A percentile compares a stretch with the other conserved stretches of the same genome.
Evolutionary conservation across 306 rosid species (phyloP).

Genomic region (Lathyrus aphaca): DNA sequence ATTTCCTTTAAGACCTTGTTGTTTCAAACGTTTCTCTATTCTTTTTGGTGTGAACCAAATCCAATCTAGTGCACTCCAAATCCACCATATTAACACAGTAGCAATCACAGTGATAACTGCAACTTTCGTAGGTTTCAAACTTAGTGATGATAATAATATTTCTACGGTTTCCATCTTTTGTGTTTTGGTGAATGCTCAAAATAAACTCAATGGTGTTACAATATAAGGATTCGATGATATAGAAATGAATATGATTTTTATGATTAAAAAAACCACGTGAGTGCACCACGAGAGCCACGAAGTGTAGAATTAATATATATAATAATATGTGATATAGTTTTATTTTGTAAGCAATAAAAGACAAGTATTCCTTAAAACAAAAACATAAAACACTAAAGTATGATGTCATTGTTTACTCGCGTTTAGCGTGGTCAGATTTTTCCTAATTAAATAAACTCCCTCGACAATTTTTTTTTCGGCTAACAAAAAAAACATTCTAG

Average conservation of each 20-base stretch:
- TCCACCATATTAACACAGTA: constrained; percentile 41
- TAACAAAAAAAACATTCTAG: too few species aligned
- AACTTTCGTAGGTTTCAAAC: not conserved
- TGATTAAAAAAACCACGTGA: not conserved
- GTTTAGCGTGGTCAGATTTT: too few species aligned
- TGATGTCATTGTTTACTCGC: too few species aligned
- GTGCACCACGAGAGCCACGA: constrained; percentile 28
- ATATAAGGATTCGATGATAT: not conserved
- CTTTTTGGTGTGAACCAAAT: constrained; percentile 48
- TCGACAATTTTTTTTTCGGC: too few species aligned
- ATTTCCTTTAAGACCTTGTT: constrained; percentile 43
- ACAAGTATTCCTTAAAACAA: not conserved
- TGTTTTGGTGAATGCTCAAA: not conserved
- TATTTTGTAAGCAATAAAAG: not conserved
- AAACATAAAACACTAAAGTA: too few species aligned
- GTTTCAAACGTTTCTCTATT: constrained; percentile 41
- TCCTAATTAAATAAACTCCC: too few species aligned
- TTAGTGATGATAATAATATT: constrained; percentile 17
- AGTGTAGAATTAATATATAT: not conserved
- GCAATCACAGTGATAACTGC: constrained; percentile 28
- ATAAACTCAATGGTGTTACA: not conserved
- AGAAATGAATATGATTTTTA: not conserved
- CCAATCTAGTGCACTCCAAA: constrained; percentile 48
- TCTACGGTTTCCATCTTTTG: not conserved
- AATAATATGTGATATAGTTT: not conserved